A percentile compares a stretch with the other conserved stretches of the same genome.
phyloP scores from a whole-genome alignment of 306 rosid species.

The Astragalus membranaceus region DNA sequence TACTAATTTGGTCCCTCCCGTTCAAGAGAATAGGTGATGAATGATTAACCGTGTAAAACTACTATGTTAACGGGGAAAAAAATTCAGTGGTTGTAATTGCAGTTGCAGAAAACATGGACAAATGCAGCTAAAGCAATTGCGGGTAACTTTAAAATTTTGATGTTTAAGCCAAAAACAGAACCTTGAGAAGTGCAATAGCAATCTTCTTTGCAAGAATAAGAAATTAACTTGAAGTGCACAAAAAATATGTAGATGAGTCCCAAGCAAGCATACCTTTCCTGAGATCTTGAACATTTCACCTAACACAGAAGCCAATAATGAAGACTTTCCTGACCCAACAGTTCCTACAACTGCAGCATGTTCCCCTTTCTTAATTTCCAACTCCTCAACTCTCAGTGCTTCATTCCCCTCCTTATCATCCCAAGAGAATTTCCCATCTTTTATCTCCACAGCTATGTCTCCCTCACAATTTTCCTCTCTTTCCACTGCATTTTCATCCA shows the following conservation, averaged over 20 bases:
- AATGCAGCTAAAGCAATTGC: too few species aligned
- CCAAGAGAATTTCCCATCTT: slow-evolving; percentile 54
- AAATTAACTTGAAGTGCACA: not conserved
- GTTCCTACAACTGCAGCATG: slow-evolving; percentile 78
- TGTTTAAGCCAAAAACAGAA: not conserved
- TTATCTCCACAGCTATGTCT: slow-evolving; percentile 49
- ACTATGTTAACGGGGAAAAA: not conserved
- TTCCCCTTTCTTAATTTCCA: slow-evolving; percentile 52
- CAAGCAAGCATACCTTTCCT: slow-evolving; percentile 59
- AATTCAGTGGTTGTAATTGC: too few species aligned
- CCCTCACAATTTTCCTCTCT: slow-evolving; percentile 38
- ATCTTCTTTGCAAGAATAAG: not conserved
- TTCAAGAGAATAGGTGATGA: too few species aligned
- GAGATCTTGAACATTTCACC: slow-evolving; percentile 85
- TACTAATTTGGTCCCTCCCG: not conserved
- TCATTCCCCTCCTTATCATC: slow-evolving; percentile 52
- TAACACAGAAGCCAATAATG: slow-evolving; percentile 62
- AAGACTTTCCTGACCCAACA: slow-evolving; percentile 90
- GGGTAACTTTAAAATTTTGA: too few species aligned
- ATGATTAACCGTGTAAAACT: too few species aligned
- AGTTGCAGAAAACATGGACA: too few species aligned
- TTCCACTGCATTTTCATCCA: slow-evolving; percentile 46
- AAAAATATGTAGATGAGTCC: not conserved
- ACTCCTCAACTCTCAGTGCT: slow-evolving; percentile 37
- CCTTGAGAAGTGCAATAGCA: not conserved